Percentiles rank a stretch among this genome's conserved stretches.
These are phyloP conservation scores for Filobasidium uniguttulatum DNA, from an alignment of 1,284 basidiomycete species.

Conservation along the genomic window DNA sequence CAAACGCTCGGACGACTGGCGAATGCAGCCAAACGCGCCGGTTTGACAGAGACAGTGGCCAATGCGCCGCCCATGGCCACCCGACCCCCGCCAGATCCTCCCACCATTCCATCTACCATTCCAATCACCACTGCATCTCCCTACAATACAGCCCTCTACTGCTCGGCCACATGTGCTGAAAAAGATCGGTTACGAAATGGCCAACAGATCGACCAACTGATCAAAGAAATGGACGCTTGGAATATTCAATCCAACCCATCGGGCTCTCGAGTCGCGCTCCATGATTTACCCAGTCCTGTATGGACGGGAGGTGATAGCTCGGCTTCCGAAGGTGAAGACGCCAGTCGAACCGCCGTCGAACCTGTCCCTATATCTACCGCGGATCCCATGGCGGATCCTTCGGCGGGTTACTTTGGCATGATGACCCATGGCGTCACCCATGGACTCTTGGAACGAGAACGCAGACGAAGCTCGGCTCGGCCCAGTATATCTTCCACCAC, in stretches of 20 bases:
- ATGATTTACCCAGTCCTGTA: slow-evolving; percentile 3
- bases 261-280: too few relatives aligned
- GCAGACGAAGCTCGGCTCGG: slow-evolving; percentile 5
- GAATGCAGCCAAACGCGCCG: too few relatives aligned
- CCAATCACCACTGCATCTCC: not conserved
- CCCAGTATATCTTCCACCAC: too few relatives aligned
- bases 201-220: slow-evolving; percentile 6
- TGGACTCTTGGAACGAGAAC: slow-evolving; percentile 5
- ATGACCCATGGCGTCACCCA: slow-evolving; percentile 5
- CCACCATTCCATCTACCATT: not conserved
- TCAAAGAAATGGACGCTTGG: slow-evolving; percentile 6
- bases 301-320: not conserved
- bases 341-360: not conserved
- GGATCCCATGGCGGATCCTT: not conserved
- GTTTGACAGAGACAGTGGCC: too few relatives aligned
- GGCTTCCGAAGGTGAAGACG: slow-evolving; percentile 1
- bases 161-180: slow-evolving; percentile 8
- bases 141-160: slow-evolving; percentile 8
- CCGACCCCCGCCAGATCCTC: too few relatives aligned
- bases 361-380: too few relatives aligned
- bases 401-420: slow-evolving; percentile 11
- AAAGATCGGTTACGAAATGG: slow-evolving; percentile 3
- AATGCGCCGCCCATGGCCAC: too few relatives aligned
- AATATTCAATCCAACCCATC: not conserved
- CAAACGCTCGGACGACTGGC: too few relatives aligned